Evolutionary conservation across 257 asterid genomes (phyloP), one percentile per base, ranked within the genome.

Genomic region (Leptodermis oblonga): DNA sequence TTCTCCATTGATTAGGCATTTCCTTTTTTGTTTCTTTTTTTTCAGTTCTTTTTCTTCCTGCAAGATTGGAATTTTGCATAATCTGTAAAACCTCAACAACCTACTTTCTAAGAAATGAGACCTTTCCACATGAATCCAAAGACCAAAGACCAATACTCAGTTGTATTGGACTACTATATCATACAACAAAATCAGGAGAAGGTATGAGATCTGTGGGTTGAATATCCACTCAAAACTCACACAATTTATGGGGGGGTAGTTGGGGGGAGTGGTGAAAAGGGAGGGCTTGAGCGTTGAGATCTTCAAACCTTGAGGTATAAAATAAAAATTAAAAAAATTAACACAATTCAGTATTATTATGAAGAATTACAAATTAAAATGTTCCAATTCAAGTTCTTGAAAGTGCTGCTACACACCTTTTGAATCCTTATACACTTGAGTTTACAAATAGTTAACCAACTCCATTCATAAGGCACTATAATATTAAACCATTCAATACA

Each of bases 341-440:
- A 30, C 13, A 54, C 37, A 11, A 45, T 64, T 42, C 25, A 64
- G 14, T 7, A 64, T 62, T 17, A 23, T 39, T 15, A 34, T 58
- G 36, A 23, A 51, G 34, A 28, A 26, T 55, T 26, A 2, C 62
- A 55, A 26, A 25, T 3, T 22, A 53, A 52, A 52, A 52, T n/a
- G 31, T 48, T 20, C 54, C 62, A 52, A 49, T 51, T 52, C 62
- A 67, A n/a, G 8, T 33, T 39, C 28, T 68, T 49, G 58, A 13
- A 20, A 33, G 8, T 1, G 30, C 7, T 31, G 8, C 14, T 12
- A 30, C 23, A 7, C 69, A 55, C 18, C 10, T 0, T 1, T 58
- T 30, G 30, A 13, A 6, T 11, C 22, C 12, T 4, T 28, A 4
- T 33, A 17, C 17, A 13, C 6, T 28, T 33, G 14, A 9, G 22